A percentile compares a stretch with the other conserved stretches of the same genome.
phyloP scores from a whole-genome alignment of 129 eudicot species.

The Silybum marianum region DNA sequence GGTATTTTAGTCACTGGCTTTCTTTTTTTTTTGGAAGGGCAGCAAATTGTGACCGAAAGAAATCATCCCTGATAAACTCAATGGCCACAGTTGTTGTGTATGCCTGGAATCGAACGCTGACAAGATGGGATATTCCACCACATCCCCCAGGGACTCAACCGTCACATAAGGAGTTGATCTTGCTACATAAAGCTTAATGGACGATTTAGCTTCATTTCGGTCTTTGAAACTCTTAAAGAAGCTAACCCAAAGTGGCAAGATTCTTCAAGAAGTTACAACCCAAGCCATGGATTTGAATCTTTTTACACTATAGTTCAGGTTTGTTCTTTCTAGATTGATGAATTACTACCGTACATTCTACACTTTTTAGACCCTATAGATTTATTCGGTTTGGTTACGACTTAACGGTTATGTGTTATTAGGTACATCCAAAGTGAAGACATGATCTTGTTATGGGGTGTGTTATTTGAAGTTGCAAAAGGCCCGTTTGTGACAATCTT shows the following conservation, averaged over 20 bases:
- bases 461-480: constrained; percentile 14
- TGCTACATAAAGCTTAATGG: background rate
- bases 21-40: background rate
- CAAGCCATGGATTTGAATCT: background rate
- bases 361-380: too few relatives aligned
- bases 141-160: too few relatives aligned
- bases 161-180: background rate
- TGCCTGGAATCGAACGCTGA: too few relatives aligned
- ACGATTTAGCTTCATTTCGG: constrained; percentile 1
- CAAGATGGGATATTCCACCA: too few relatives aligned
- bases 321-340: constrained; percentile 8
- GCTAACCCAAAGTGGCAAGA: background rate
- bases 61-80: too few relatives aligned
- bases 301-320: background rate
- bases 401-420: too few relatives aligned
- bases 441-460: constrained; percentile 9
- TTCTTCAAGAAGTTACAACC: constrained; percentile 1
- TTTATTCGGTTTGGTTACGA: too few relatives aligned
- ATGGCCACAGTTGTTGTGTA: too few relatives aligned
- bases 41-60: too few relatives aligned
- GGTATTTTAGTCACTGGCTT: background rate
- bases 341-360: background rate
- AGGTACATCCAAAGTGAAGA: constrained; percentile 21
- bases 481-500: constrained; percentile 1
- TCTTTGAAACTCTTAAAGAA: constrained; percentile 8